Base-by-base conservation (phyloP, 2,329 filamentous ascomycete species). In the Exophiala sp. region DNA sequence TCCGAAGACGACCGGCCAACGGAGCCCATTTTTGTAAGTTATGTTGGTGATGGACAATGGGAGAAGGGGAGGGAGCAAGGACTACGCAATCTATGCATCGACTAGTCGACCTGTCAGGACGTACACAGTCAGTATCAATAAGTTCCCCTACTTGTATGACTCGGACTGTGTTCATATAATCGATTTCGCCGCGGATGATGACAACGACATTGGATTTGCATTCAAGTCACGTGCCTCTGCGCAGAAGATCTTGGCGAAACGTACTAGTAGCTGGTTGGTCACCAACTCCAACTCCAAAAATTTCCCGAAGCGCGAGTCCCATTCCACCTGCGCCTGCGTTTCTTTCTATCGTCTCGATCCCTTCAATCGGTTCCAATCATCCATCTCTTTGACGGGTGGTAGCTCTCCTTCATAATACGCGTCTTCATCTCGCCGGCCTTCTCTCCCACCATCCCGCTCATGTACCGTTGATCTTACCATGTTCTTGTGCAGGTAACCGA, bases 401-500 rank as follows among this genome's bases (percentile, higher is more conserved):
- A 41, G 13, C 13, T 24, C 38, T 23, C 14, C 14, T 32, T 7
- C 11, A n/a, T 32, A 24, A 13, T 19, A 21, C 14, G 19, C 29
- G 23, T 29, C 44, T 43, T 22, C n/a, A 14, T 24, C 22, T 44
- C 16, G 11, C 24, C 30, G 16, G 27, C 16, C 30, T n/a, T 7
- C 48, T 32, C 29, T 23, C 8, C 14, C 30, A 21, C 38, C 35
- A 37, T 24, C 21, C 29, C 43, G 27, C 18, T 44, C 44, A 27
- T 24, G 41, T 27, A 24, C 24, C 14, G 35, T 47, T 32, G 35
- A 14, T 11, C 23, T 46, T 24, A 34, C 54, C 41, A 56, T 56
- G 54, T 53, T 38, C 23, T 44, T 46, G 24, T 45, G 43, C 43
- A 48, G 53, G 50, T 56, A 56, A 52, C 11, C 22, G 14, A 19